These are phyloP conservation scores for Cyclotella sp. DNA, from an alignment of 108 stramenopile species.

Conservation along the genomic window DNA sequence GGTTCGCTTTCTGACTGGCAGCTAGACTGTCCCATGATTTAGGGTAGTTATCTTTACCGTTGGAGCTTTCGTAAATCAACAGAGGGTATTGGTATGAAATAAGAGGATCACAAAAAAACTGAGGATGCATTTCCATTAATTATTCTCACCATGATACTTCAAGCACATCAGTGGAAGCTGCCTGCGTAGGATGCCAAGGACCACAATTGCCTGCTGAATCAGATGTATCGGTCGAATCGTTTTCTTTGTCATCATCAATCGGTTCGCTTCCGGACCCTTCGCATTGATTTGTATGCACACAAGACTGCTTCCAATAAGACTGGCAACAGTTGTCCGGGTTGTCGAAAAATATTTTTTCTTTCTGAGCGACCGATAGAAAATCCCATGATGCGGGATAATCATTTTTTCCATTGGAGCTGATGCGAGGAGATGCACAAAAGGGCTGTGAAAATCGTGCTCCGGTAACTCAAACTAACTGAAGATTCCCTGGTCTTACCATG, in stretches of 20 bases:
- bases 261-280: background rate
- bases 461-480: too few relatives aligned
- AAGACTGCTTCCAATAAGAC: slow-evolving; percentile 2
- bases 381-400: slow-evolving; percentile 1
- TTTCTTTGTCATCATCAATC: background rate
- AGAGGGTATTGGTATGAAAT: background rate
- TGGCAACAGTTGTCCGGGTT: background rate
- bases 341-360: background rate
- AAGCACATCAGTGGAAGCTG: too few relatives aligned
- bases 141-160: background rate
- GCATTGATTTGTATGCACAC: slow-evolving; percentile 2
- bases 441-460: too few relatives aligned
- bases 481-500: background rate
- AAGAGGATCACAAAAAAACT: background rate
- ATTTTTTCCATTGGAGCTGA: background rate
- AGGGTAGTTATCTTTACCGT: background rate
- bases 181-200: background rate
- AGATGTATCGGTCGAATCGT: background rate
- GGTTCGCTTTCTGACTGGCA: background rate
- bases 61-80: background rate
- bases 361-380: background rate
- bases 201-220: background rate
- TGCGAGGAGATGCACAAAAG: background rate
- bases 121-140: background rate
- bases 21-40: background rate